Evolutionary conservation across 2,329 filamentous ascomycete species (phyloP).

Genomic region (Lachnellula willkommii): DNA sequence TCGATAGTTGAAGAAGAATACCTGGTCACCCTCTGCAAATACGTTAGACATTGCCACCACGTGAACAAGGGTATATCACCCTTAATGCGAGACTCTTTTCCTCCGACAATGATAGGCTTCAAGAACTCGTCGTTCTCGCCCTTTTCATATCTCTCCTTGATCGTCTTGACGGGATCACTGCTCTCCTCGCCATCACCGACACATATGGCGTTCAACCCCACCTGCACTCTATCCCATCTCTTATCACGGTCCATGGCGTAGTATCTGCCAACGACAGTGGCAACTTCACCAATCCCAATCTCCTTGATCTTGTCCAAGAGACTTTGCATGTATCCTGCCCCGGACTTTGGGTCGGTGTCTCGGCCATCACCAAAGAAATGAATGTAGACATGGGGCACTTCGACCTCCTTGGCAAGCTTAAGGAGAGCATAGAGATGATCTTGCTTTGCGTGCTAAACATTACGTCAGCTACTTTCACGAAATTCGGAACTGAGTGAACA

Average conservation of each 20-base stretch:
- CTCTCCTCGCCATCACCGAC: slow-evolving; percentile 81
- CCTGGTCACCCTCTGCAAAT: slow-evolving; percentile 71
- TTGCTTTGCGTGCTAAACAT: slow-evolving; percentile 77
- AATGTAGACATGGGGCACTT: slow-evolving; percentile 87
- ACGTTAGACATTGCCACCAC: slow-evolving; percentile 9
- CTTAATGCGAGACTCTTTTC: slow-evolving; percentile 78
- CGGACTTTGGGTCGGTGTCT: slow-evolving; percentile 96
- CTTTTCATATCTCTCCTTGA: slow-evolving; percentile 82
- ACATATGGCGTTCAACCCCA: slow-evolving; percentile 79
- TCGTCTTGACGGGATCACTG: slow-evolving; percentile 76
- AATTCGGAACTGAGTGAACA: slow-evolving; percentile 27
- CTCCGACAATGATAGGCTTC: slow-evolving; percentile 92
- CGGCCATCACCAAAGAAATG: slow-evolving; percentile 99
- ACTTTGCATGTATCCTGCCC: slow-evolving; percentile 79
- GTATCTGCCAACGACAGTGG: slow-evolving; percentile 91
- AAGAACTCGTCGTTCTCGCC: slow-evolving; percentile 96
- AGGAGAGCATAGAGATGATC: slow-evolving; percentile 84
- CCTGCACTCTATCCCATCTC: slow-evolving; percentile 92
- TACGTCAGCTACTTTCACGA: slow-evolving; percentile 13
- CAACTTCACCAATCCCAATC: slow-evolving; percentile 79
- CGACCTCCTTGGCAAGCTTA: slow-evolving; percentile 81
- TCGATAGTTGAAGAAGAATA: slow-evolving; percentile 99
- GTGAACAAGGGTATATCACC: slow-evolving; percentile 42
- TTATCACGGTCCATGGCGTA: slow-evolving; percentile 99
- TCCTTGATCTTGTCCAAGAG: slow-evolving; percentile 77